Evolutionary conservation across 1,284 basidiomycete species (phyloP).

Genomic region (Cerioporus squamosus): DNA sequence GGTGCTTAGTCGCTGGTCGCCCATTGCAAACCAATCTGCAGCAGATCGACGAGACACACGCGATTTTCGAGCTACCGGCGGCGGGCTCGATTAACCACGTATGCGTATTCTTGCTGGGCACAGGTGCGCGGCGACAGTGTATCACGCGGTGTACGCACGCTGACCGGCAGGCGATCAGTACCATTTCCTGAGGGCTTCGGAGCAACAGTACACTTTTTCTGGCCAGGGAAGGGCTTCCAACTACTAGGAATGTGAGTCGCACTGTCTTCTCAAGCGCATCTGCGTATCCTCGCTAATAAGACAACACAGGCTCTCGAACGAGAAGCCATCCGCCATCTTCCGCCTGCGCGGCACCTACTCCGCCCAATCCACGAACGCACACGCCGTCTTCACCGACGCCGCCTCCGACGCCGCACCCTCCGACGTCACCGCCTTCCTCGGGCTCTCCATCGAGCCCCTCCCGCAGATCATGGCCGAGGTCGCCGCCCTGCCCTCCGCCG

Average conservation of each 20-base stretch:
- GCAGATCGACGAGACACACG: conserved; percentile 85
- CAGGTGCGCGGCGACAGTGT: conserved; percentile 51
- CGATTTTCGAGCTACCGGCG: conserved; percentile 77
- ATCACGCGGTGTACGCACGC: background rate
- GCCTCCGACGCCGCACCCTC: conserved; percentile 35
- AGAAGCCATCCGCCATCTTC: conserved; percentile 92
- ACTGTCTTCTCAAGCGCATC: background rate
- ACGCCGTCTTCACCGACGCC: conserved; percentile 55
- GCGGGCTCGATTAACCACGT: conserved; percentile 88
- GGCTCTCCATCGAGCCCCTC: conserved; percentile 74
- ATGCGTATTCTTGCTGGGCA: conserved; percentile 87
- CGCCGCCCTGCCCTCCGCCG: conserved; percentile 45
- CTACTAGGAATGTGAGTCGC: conserved; percentile 81
- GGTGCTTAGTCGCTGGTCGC: conserved; percentile 78
- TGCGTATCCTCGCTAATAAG: background rate
- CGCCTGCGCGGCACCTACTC: conserved; percentile 75
- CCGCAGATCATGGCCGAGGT: conserved; percentile 59
- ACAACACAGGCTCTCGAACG: conserved; percentile 79
- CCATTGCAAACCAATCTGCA: conserved; percentile 75
- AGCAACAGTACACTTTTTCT: conserved; percentile 88
- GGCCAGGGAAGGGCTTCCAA: conserved; percentile 89
- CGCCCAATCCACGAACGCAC: conserved; percentile 49
- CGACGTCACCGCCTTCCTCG: conserved; percentile 71
- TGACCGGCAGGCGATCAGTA: conserved; percentile 44
- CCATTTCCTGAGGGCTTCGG: conserved; percentile 91